These are phyloP conservation scores for Paradendryphiella salina DNA, from an alignment of 2,329 filamentous ascomycete genomes.

Conservation along the genomic window DNA sequence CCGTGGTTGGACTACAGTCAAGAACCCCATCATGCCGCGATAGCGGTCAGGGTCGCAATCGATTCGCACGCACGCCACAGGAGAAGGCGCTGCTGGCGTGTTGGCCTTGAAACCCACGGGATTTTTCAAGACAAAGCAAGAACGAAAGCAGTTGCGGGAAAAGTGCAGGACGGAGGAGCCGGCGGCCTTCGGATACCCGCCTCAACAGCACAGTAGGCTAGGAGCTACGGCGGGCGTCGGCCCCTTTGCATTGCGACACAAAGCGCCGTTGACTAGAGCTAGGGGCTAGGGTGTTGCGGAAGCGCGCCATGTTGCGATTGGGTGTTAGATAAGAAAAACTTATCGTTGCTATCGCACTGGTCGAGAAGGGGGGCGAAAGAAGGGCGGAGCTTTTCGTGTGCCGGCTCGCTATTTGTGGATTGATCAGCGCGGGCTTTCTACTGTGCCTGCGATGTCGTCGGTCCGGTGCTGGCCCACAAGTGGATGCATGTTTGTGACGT, in stretches of 20 bases:
- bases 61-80: too few relatives aligned
- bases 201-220: conserved; percentile 28
- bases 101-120: too few relatives aligned
- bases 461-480: conserved; percentile 4
- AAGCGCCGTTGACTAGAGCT: conserved; percentile 28
- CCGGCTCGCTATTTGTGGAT: conserved; percentile 30
- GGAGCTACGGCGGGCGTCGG: conserved; percentile 18
- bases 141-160: not conserved
- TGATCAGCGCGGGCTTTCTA: conserved; percentile 34
- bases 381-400: conserved; percentile 25
- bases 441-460: conserved; percentile 24
- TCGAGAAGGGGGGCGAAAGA: conserved; percentile 20
- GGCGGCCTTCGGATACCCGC: conserved; percentile 21
- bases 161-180: conserved; percentile 15
- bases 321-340: conserved; percentile 18
- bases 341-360: conserved; percentile 33
- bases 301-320: conserved; percentile 32
- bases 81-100: too few relatives aligned
- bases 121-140: too few relatives aligned
- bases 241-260: conserved; percentile 32
- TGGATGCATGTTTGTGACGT: conserved; percentile 3
- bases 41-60: not conserved
- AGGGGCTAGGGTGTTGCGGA: conserved; percentile 30
- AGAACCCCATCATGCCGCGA: conserved; percentile 26
- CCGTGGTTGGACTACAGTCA: conserved; percentile 9